Evolutionary conservation across 2,329 filamentous ascomycete species (phyloP), one percentile per base, ranked within the genome.

Genomic region (Coniochaeta pulveracea): DNA sequence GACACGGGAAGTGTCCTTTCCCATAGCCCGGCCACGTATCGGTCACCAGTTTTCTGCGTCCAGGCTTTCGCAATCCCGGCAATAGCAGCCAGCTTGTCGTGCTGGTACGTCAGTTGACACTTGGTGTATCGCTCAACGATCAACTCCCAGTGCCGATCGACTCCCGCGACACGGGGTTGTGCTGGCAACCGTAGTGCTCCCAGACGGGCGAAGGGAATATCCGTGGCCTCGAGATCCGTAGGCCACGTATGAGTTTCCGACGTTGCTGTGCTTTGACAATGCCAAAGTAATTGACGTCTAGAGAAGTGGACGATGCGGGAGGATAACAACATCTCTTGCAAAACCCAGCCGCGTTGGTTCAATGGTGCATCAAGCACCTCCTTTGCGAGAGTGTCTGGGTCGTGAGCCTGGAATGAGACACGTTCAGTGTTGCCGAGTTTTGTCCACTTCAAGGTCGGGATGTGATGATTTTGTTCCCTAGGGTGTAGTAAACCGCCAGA

Each of bases 11-110:
- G 17, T 25, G 27, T 28, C 24, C 29, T 27, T 25, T 23, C 28
- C 35, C 35, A 37, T 30, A 37, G 11, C n/a, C 35, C 35, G 12
- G 35, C 35, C 8, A 37, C 11, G 14, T 37, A 37, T 10, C 19
- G 23, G 29, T 33, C 35, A 2, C 19, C 19, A 3, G 23, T 6
- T n/a, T 10, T 16, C 12, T 18, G 23, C 10, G 29, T 19, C 11
- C 26, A 25, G 11, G 14, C 18, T 4, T 10, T 10, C 14, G 35
- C 35, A 16, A 33, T 24, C 6, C 35, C 35, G 3, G 35, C 35
- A 4, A 37, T 19, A 19, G 35, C 35, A 4, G 35, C 29, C 19
- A 37, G 29, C 6, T 30, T 28, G 27, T 37, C 35, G 5, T 15
- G 14, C 17, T 11, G 12, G n/a, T 19, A 24, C 4, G 35, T 21